Base-by-base conservation (phyloP, 352 stramenopile species). In the Globisporangium splendens region DNA sequence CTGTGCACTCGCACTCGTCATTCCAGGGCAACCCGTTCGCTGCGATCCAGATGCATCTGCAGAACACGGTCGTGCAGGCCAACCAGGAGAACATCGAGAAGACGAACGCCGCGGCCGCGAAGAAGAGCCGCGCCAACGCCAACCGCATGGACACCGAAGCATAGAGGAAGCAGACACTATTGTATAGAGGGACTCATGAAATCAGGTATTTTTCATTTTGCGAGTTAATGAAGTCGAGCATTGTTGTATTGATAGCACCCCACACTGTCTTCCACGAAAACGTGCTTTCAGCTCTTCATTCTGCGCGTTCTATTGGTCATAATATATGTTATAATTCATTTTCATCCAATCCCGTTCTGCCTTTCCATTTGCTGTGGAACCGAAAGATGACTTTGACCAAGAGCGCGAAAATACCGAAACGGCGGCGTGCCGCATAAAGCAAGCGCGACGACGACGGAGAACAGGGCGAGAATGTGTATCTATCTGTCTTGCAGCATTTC, bases 11-110 rank as follows among this genome's bases (percentile, higher is more conserved):
- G 41, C 86, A 95, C 62, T 56, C 82, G 49, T 73, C 81, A 60
- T 95, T 95, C 64, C 70, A 93, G 64, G 77, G 46, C 66, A 79
- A 95, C 69, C 80, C 86, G 63, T 93, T 95, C 65, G 86, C 82
- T 0, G 86, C 86, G 35, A 95, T 95, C 51, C 86, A 95, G 63
- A 75, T 83, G 59, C 86, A 95, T 66, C 51, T 95, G 59, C 82
- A 93, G 68, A 91, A 91, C 64, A 95, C 86, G 2, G 80, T 95
- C 8, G 86, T 93, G 59, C 79, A 87, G 56, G 73, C 76, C 13
- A 93, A 93, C 47, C 66, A 86, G n/a, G 78, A 70, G 38, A 69
- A 74, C 42, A 48, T 90, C 35, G 43, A 81, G 35, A 83, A 83
- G 64, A 73, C 69, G 14, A 56, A 59, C 3, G 54, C 70, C 10